These are phyloP conservation scores for Curvularia eragrostidis DNA, from an alignment of 2,329 filamentous ascomycete species.

Conservation along the genomic window DNA sequence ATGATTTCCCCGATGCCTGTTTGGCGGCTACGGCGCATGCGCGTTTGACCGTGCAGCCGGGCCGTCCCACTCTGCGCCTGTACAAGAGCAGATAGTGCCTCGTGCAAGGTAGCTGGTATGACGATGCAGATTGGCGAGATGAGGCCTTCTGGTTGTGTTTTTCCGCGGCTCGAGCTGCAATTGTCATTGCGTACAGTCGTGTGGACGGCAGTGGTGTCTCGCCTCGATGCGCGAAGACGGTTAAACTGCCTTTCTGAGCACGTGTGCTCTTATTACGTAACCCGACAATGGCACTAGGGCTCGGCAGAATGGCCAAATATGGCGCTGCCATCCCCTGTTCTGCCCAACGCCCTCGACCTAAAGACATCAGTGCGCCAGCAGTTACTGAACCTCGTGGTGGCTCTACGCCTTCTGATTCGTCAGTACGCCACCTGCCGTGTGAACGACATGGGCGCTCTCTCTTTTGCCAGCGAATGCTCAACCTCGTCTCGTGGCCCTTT, in stretches of 20 bases:
- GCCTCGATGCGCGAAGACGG: constrained; percentile 8
- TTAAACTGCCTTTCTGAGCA: constrained; percentile 18
- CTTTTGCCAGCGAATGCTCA: constrained; percentile 40
- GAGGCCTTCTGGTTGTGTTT: neutral
- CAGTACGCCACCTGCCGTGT: constrained; percentile 27
- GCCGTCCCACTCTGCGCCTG: constrained; percentile 21
- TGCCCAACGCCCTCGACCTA: constrained; percentile 16
- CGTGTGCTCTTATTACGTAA: no score
- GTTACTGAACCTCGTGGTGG: constrained; percentile 27
- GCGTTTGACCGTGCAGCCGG: constrained; percentile 11
- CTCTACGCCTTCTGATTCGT: constrained; percentile 33
- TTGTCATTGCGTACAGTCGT: neutral
- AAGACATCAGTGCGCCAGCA: constrained; percentile 18
- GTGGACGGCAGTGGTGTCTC: neutral
- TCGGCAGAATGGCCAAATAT: constrained; percentile 27
- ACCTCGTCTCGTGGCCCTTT: constrained; percentile 48
- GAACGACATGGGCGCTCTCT: constrained; percentile 38
- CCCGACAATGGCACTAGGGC: constrained; percentile 7
- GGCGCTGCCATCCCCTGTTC: constrained; percentile 6
- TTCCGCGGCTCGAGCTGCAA: neutral
- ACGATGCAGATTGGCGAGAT: constrained; percentile 18
- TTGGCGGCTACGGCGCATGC: constrained; percentile 15
- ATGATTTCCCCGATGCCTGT: constrained; percentile 5
- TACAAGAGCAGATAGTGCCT: neutral
- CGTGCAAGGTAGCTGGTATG: constrained; percentile 1